Evolutionary conservation across 257 asterid genomes (phyloP).

Genomic region (Paraleonurus japonicus): DNA sequence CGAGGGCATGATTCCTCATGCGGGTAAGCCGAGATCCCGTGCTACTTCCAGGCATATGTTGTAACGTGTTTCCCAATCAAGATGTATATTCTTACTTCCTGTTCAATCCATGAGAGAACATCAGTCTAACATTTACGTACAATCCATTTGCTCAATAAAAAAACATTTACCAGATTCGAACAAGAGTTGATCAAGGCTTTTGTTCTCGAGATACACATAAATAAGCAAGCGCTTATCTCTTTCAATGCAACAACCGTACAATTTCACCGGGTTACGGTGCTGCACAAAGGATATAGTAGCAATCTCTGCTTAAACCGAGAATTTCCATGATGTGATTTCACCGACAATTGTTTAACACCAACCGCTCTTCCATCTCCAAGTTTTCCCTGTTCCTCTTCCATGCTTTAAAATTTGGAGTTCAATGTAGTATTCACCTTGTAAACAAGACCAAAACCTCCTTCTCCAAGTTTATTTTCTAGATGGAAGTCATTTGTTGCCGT

Average conservation of each 20-base stretch:
- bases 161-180: constrained; percentile 47
- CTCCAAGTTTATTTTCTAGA: too few relatives aligned
- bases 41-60: constrained; percentile 83
- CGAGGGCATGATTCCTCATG: constrained; percentile 68
- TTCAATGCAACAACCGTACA: constrained; percentile 87
- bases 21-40: constrained; percentile 68
- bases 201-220: constrained; percentile 79
- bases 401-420: not conserved
- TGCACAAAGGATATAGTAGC: constrained; percentile 92
- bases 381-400: constrained; percentile 50
- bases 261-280: constrained; percentile 83
- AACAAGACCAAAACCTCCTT: too few relatives aligned
- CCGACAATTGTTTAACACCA: constrained; percentile 85
- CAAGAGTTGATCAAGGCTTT: constrained; percentile 78
- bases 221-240: constrained; percentile 74
- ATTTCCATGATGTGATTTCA: constrained; percentile 85
- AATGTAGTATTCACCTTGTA: too few relatives aligned
- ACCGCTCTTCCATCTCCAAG: constrained; percentile 67
- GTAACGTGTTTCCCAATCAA: constrained; percentile 69
- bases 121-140: not conserved
- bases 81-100: constrained; percentile 46
- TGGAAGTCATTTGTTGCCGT: too few relatives aligned
- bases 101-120: constrained; percentile 23
- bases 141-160: too few relatives aligned
- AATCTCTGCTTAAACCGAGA: constrained; percentile 82